Conservation (phyloP, 1,139 yeast species). For the Torulaspora globosa region DNA sequence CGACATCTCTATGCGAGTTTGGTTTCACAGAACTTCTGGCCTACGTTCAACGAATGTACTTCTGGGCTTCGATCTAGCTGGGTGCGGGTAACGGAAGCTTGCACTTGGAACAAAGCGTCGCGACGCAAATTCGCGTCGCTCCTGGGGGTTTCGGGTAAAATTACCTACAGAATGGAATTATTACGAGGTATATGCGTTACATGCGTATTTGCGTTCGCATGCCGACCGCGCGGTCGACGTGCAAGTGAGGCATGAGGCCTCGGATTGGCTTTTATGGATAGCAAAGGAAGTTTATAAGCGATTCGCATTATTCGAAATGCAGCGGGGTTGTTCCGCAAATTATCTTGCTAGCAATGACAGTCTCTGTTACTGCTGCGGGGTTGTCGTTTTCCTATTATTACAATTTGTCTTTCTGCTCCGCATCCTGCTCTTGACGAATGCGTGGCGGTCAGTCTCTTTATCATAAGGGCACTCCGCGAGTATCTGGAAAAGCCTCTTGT, state of each 20-base stretch:
- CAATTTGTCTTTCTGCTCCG: slow-evolving; percentile 9
- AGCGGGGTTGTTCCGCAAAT: no score
- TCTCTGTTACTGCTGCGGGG: not conserved
- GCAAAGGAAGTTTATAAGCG: slow-evolving; percentile 5
- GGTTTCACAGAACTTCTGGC: no score
- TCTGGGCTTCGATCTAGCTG: no score
- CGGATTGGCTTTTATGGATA: not conserved
- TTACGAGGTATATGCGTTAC: not conserved
- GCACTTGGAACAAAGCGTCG: no score
- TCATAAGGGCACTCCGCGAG: slow-evolving; percentile 25
- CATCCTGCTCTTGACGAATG: slow-evolving; percentile 12
- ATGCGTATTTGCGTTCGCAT: no score
- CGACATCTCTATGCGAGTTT: no score
- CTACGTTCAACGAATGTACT: no score
- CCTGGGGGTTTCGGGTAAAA: no score
- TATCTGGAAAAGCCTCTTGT: slow-evolving; percentile 37
- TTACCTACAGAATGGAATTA: not conserved
- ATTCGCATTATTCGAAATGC: not conserved
- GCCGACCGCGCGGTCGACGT: no score
- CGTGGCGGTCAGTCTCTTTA: slow-evolving; percentile 12
- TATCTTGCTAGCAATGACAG: not conserved
- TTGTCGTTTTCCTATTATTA: slow-evolving; percentile 1
- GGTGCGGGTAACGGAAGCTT: no score
- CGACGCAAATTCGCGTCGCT: not conserved
- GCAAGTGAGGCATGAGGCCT: no score